These are phyloP conservation scores for Arxiozyma bovina DNA, from an alignment of 1,139 yeast genomes.

Conservation along the genomic window DNA sequence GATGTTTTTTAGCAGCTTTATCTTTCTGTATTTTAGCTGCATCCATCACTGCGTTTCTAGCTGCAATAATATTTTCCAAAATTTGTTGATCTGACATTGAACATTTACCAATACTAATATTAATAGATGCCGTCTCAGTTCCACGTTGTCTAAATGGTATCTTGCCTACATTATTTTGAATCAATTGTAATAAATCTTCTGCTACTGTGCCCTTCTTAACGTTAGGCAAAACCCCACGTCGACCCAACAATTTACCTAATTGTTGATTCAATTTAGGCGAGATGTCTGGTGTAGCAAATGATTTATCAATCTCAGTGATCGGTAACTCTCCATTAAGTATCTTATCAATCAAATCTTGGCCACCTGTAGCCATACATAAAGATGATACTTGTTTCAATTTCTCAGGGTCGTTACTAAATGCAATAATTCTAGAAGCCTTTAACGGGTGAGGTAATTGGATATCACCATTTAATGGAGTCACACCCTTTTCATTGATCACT, in stretches of 20 bases:
- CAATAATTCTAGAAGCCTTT: constrained; percentile 54
- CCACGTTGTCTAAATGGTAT: constrained; percentile 62
- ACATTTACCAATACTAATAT: constrained; percentile 71
- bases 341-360: constrained; percentile 56
- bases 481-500: constrained; percentile 73
- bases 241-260: constrained; percentile 75
- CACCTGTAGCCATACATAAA: constrained; percentile 52
- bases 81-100: constrained; percentile 72
- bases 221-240: constrained; percentile 82
- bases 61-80: constrained; percentile 60
- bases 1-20: constrained; percentile 49
- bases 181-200: constrained; percentile 48
- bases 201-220: constrained; percentile 82
- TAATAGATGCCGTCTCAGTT: constrained; percentile 35
- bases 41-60: constrained; percentile 55
- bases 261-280: constrained; percentile 46
- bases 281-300: constrained; percentile 81
- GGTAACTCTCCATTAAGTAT: constrained; percentile 47
- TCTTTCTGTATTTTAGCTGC: constrained; percentile 44
- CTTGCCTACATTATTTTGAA: constrained; percentile 54
- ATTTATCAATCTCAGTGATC: constrained; percentile 55
- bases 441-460: constrained; percentile 70
- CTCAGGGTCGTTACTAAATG: constrained; percentile 54
- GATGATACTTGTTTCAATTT: constrained; percentile 45
- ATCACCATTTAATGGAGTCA: constrained; percentile 66